These are phyloP conservation scores for Cocos nucifera DNA, from an alignment of 176 grass and related monocot genomes.

Conservation along the genomic window DNA sequence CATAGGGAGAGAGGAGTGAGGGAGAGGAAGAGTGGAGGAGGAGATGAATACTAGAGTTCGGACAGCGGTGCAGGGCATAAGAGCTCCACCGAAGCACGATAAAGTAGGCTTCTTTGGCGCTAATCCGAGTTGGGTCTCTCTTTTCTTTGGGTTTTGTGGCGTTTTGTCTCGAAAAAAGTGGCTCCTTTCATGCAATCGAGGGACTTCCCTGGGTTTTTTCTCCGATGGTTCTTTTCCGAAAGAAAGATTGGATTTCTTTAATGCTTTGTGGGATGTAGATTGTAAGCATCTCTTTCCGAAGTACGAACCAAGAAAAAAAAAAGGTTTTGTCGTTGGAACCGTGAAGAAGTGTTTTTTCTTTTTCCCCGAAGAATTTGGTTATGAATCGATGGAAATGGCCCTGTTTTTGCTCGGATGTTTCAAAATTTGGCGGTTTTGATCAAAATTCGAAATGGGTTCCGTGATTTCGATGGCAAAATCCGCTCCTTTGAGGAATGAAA, in stretches of 20 bases:
- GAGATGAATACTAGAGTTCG: conserved; percentile 31
- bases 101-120: conserved; percentile 51
- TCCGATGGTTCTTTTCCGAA: neutral
- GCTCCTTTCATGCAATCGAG: conserved; percentile 34
- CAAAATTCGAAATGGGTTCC: conserved; percentile 37
- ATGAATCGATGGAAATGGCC: too few relatives aligned
- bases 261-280: too few relatives aligned
- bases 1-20: neutral
- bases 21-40: conserved; percentile 12
- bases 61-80: conserved; percentile 22
- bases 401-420: conserved; percentile 24
- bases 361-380: neutral
- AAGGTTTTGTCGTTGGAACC: too few relatives aligned
- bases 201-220: neutral
- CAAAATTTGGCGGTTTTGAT: conserved; percentile 23
- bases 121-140: conserved; percentile 17
- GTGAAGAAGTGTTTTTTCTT: too few relatives aligned
- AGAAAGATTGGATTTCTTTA: too few relatives aligned
- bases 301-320: too few relatives aligned
- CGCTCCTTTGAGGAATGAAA: conserved; percentile 27
- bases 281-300: too few relatives aligned
- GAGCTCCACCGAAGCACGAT: conserved; percentile 33
- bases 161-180: conserved; percentile 18
- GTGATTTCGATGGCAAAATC: conserved; percentile 28
- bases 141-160: conserved; percentile 8